These are phyloP conservation scores for Malbranchea cinnamomea DNA, from an alignment of 2,329 filamentous ascomycete genomes.

Conservation along the genomic window DNA sequence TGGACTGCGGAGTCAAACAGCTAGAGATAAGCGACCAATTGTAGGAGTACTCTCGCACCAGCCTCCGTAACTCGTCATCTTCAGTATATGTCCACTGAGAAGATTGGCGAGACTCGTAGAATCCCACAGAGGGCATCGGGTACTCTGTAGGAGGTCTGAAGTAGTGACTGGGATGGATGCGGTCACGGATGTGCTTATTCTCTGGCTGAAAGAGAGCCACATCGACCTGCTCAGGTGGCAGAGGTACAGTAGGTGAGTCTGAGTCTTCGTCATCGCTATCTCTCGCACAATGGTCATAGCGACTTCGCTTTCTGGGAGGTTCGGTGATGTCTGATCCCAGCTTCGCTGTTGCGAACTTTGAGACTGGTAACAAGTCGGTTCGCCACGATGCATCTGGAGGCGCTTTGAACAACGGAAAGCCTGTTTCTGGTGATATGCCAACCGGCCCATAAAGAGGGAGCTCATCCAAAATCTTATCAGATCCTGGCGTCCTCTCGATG, in stretches of 20 bases:
- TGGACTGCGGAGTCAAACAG: constrained; percentile 57
- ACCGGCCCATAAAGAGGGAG: constrained; percentile 62
- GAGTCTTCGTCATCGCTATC: constrained; percentile 59
- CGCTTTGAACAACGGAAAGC: constrained; percentile 41
- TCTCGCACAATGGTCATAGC: constrained; percentile 61
- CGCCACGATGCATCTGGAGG: constrained; percentile 60
- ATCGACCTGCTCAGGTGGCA: constrained; percentile 55
- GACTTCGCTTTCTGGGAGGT: constrained; percentile 59
- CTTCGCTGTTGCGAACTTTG: constrained; percentile 71
- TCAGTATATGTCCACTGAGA: constrained; percentile 88
- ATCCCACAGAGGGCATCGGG: constrained; percentile 74
- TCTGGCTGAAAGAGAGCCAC: constrained; percentile 83
- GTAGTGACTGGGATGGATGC: constrained; percentile 78
- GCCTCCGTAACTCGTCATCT: constrained; percentile 71
- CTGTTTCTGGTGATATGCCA: constrained; percentile 40
- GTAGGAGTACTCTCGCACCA: constrained; percentile 87
- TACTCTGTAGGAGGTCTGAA: constrained; percentile 88
- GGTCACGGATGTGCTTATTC: constrained; percentile 76
- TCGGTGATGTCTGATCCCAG: constrained; percentile 53
- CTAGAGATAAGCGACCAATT: constrained; percentile 94
- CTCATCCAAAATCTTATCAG: constrained; percentile 64
- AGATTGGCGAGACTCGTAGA: constrained; percentile 73
- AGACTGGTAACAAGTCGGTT: constrained; percentile 64
- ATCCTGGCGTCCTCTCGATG: constrained; percentile 56
- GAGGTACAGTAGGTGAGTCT: constrained; percentile 37